Conservation (phyloP, 495 filamentous ascomycete genomes). For the Echria macrotheca region DNA sequence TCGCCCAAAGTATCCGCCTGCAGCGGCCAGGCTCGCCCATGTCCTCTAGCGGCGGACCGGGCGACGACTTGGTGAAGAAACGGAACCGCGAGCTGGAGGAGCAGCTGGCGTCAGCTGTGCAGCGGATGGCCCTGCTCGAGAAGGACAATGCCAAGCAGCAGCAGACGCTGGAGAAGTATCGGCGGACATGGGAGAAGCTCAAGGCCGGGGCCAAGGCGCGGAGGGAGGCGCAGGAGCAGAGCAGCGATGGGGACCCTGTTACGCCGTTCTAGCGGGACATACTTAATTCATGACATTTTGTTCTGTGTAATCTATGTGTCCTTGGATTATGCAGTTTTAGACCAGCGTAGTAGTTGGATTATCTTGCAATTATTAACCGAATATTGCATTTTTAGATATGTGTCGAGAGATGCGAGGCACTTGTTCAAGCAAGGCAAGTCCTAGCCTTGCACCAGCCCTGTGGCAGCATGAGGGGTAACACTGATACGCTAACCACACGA, state of each 20-base stretch:
- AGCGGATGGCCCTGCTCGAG: constrained; percentile 52
- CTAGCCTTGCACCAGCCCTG: no score
- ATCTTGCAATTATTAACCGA: no score
- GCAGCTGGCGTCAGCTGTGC: constrained; percentile 41
- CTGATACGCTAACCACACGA: no score
- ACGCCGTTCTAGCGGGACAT: neutral
- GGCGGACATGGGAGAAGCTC: constrained; percentile 77
- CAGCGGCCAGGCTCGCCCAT: constrained; percentile 46
- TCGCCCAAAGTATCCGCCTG: constrained; percentile 73
- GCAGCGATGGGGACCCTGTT: neutral
- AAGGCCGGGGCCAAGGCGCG: constrained; percentile 74
- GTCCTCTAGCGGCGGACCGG: constrained; percentile 21
- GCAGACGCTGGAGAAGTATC: constrained; percentile 59
- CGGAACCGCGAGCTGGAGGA: constrained; percentile 56
- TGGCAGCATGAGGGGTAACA: no score
- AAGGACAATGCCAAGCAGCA: constrained; percentile 67
- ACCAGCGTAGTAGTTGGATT: no score
- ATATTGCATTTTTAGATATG: no score
- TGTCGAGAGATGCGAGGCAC: no score
- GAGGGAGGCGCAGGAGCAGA: constrained; percentile 39
- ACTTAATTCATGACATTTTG: no score
- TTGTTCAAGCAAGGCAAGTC: no score
- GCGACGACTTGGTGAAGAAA: constrained; percentile 30
- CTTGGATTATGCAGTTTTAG: no score
- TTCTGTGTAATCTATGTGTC: no score